Percentiles rank a stretch among this genome's conserved stretches.
These are phyloP conservation scores for Henckelia pumila DNA, from an alignment of 257 asterid species.

Conservation along the genomic window DNA sequence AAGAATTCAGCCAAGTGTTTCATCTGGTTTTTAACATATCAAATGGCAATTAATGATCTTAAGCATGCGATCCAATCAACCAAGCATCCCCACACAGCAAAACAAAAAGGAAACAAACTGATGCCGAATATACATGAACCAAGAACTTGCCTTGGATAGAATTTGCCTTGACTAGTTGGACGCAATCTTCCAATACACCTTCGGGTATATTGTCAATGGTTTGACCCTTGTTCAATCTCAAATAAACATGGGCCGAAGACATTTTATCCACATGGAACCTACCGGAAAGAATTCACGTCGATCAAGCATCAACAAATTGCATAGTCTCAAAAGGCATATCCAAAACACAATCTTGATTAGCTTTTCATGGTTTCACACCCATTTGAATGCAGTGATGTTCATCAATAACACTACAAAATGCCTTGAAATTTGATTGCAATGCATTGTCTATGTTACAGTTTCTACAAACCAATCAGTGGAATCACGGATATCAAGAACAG, in stretches of 20 bases:
- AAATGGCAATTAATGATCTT: not conserved
- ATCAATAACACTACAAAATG: not conserved
- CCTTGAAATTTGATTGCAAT: not conserved
- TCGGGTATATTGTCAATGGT: conserved; percentile 82
- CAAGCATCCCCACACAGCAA: conserved; percentile 12
- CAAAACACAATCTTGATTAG: not conserved
- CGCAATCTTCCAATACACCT: conserved; percentile 93
- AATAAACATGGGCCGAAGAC: conserved; percentile 98
- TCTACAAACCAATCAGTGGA: not conserved
- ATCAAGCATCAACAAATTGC: conserved; percentile 22
- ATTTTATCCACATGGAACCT: conserved; percentile 99
- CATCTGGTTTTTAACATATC: not conserved
- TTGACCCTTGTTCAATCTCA: conserved; percentile 86
- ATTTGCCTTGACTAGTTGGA: conserved; percentile 94
- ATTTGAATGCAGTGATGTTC: not conserved
- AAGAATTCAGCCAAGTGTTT: conserved; percentile 3
- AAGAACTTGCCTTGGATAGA: conserved; percentile 78
- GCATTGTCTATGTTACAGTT: too few species aligned
- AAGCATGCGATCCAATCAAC: not conserved
- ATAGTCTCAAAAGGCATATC: conserved; percentile 1
- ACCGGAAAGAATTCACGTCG: conserved; percentile 31
- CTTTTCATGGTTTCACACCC: not conserved
- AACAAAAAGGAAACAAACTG: not conserved
- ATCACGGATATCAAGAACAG: not conserved
- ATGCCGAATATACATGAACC: conserved; percentile 11